These are phyloP conservation scores for Thermochaetoides dissita DNA, from an alignment of 2,329 filamentous ascomycete species.

Conservation along the genomic window DNA sequence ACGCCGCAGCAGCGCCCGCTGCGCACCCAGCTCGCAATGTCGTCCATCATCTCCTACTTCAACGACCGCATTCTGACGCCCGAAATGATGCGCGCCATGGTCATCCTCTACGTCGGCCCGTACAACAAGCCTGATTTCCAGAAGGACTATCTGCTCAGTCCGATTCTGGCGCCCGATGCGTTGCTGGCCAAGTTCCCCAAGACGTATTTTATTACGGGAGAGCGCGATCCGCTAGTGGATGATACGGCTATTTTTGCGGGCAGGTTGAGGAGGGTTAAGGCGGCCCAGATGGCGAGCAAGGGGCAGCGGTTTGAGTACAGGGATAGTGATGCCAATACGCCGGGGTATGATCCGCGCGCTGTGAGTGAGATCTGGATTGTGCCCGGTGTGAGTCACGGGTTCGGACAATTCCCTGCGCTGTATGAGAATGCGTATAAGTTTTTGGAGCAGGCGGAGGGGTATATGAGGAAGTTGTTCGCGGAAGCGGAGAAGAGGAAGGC, in stretches of 20 bases:
- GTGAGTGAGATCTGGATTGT: constrained; percentile 72
- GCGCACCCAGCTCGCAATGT: constrained; percentile 79
- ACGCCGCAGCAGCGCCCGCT: constrained; percentile 34
- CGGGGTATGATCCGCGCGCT: constrained; percentile 57
- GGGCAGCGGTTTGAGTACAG: constrained; percentile 38
- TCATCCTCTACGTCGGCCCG: constrained; percentile 90
- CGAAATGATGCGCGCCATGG: constrained; percentile 99
- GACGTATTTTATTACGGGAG: constrained; percentile 85
- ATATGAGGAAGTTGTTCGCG: constrained; percentile 68
- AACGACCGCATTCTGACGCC: constrained; percentile 89
- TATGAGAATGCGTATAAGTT: constrained; percentile 87
- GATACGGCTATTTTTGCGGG: constrained; percentile 96
- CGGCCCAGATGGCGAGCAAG: constrained; percentile 34
- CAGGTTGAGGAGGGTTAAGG: constrained; percentile 66
- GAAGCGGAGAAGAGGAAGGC: constrained; percentile 34
- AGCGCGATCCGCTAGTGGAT: constrained; percentile 88
- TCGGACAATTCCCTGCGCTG: constrained; percentile 76
- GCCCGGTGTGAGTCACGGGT: constrained; percentile 83
- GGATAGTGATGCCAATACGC: constrained; percentile 28
- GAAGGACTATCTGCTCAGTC: constrained; percentile 80
- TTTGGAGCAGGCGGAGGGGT: constrained; percentile 61
- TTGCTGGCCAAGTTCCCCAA: constrained; percentile 82
- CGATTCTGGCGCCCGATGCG: constrained; percentile 73
- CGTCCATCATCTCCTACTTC: constrained; percentile 96
- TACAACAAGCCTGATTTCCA: constrained; percentile 87